Base-by-base conservation (phyloP, 495 filamentous ascomycete species). In the Cudoniella acicularis region DNA sequence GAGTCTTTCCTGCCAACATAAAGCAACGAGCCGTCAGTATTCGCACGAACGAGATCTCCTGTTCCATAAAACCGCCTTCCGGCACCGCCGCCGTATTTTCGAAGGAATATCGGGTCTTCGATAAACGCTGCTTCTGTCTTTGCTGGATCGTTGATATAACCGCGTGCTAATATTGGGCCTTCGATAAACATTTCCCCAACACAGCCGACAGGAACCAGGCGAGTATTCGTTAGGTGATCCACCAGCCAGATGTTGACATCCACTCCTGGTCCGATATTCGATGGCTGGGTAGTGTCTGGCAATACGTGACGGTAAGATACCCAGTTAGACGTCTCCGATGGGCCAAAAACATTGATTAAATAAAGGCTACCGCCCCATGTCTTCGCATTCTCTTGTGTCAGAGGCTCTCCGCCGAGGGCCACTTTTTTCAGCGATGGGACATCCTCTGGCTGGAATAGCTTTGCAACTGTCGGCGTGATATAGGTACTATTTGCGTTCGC, bases 271-370 rank as follows among this genome's bases (percentile, higher is more conserved):
- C 78, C 79, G 53, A 46, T 46, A 46, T 46, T 46, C 11, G 11
- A n/a, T 16, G 43, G 18, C 11, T 16, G 18, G 11, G 43, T 46
- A n/a, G 43, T 46, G 18, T 16, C 11, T 21, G 6, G 11, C 6
- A 46, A 21, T n/a, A 16, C 43, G 18, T 16, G 13, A 46, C 11
- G 43, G 11, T 16, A 16, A 46, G 43, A n/a, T n/a, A 21, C 11
- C 43, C 43, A 46, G 18, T n/a, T 46, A 46, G 49, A 49, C 9
- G 68, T 57, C 56, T 82, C 70, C 2, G 74, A 69, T 0, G 82
- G 84, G 0, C 84, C 84, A 54, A 85, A 87, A 8, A 75, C 77
- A 50, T 84, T 84, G 16, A 83, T 62, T 20, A 81, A 70, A 64
- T 70, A 70, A 41, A 80, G 61, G 17, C 68, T 70, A 26, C 77